Evolutionary conservation across 2,329 filamentous ascomycete genomes (phyloP).

Genomic region (Akanthomyces uredinophilus): DNA sequence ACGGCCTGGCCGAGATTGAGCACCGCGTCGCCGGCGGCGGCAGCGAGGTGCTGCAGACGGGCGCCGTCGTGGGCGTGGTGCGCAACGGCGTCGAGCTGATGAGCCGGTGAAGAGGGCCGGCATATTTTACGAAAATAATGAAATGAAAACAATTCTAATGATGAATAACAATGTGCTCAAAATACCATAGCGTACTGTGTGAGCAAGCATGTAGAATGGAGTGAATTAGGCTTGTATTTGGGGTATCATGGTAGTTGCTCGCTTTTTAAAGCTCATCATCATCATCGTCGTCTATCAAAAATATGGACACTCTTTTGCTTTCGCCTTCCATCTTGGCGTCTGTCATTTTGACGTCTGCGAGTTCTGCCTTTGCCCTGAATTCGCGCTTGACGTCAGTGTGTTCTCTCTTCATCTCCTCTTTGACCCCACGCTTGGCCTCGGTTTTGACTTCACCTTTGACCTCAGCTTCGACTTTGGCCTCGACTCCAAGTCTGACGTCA

Average conservation of each 20-base stretch:
- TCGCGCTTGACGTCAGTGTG: slow-evolving; percentile 8
- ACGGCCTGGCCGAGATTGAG: slow-evolving; percentile 87
- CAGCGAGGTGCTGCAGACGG: slow-evolving; percentile 84
- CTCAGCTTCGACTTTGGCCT: slow-evolving; percentile 3
- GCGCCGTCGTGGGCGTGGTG: slow-evolving; percentile 84
- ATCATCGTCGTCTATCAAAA: slow-evolving; percentile 9
- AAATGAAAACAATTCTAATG: slow-evolving; percentile 1
- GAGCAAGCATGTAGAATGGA: not conserved
- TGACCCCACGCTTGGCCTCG: not conserved
- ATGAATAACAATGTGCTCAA: not conserved
- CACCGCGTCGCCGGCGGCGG: slow-evolving; percentile 84
- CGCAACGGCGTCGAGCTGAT: slow-evolving; percentile 77
- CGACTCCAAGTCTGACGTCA: slow-evolving; percentile 10
- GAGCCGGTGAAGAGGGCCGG: slow-evolving; percentile 24
- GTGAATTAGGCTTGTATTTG: not conserved
- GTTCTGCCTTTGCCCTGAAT: not conserved
- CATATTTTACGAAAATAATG: not conserved
- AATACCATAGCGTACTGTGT: too few species aligned
- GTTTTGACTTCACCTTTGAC: not conserved
- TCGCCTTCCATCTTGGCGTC: not conserved
- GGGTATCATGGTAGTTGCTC: slow-evolving; percentile 7
- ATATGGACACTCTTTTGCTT: slow-evolving; percentile 10
- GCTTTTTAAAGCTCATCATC: slow-evolving; percentile 11
- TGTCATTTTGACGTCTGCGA: not conserved
- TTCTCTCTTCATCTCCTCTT: slow-evolving; percentile 5